Conservation (phyloP, 441 rosid genomes). For the Euphorbia schlechtendalii region DNA sequence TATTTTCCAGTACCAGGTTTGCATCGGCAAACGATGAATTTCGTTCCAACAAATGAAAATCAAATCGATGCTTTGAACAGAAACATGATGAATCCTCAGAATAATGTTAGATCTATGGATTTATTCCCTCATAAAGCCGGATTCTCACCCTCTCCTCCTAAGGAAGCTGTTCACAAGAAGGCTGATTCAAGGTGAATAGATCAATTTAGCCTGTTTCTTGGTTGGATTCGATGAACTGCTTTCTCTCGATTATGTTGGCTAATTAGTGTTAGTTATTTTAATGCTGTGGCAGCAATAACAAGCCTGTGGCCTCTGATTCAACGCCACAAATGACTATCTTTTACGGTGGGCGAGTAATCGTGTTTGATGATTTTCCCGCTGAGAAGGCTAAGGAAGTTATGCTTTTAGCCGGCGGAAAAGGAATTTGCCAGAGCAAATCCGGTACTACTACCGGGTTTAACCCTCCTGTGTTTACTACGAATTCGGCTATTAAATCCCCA, state of each 20-base stretch:
- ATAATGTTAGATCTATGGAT: slow-evolving; percentile 34
- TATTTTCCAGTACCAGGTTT: slow-evolving; percentile 33
- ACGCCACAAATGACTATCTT: slow-evolving; percentile 71
- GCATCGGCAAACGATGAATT: slow-evolving; percentile 44
- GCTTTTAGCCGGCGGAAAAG: slow-evolving; percentile 50
- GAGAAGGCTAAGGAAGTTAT: slow-evolving; percentile 70
- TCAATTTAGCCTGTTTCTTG: neutral
- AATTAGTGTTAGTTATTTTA: slow-evolving; percentile 7
- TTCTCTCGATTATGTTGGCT: neutral
- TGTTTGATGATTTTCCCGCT: slow-evolving; percentile 53
- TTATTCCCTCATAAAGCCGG: slow-evolving; percentile 52
- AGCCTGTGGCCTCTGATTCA: slow-evolving; percentile 25
- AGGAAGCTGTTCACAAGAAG: slow-evolving; percentile 28
- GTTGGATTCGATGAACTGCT: too few species aligned
- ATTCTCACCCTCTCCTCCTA: slow-evolving; percentile 27
- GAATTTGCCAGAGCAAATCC: slow-evolving; percentile 26
- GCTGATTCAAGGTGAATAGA: slow-evolving; percentile 34
- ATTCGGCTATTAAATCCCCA: slow-evolving; percentile 18
- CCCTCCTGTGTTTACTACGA: slow-evolving; percentile 20
- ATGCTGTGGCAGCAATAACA: slow-evolving; percentile 19
- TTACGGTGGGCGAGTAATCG: slow-evolving; percentile 65
- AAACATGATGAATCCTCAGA: slow-evolving; percentile 21
- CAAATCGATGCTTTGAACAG: slow-evolving; percentile 11
- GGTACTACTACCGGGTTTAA: slow-evolving; percentile 5
- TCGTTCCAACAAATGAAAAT: slow-evolving; percentile 38